phyloP scores from a whole-genome alignment of 352 stramenopile genomes.

The Globisporangium okanoganense region DNA sequence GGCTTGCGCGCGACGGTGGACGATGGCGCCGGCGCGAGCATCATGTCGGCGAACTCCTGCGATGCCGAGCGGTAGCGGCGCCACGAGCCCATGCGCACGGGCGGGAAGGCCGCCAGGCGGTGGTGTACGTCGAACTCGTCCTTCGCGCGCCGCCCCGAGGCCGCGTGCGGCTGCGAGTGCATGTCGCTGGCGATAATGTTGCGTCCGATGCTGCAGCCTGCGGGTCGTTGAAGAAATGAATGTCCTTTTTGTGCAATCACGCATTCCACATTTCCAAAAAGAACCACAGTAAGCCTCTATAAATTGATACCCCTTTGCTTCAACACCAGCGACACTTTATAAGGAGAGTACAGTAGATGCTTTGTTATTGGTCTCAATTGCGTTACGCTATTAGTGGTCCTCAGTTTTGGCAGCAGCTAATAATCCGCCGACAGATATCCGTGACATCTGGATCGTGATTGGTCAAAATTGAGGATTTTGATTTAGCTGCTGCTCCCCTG shows the following conservation, averaged over 20 bases:
- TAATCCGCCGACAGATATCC: no score
- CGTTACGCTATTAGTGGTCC: background rate
- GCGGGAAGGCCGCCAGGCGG: slow-evolving; percentile 41
- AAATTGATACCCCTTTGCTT: background rate
- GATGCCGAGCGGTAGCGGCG: slow-evolving; percentile 55
- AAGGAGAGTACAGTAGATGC: background rate
- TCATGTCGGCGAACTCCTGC: slow-evolving; percentile 53
- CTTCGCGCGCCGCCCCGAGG: slow-evolving; percentile 6
- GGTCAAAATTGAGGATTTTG: no score
- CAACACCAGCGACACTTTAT: background rate
- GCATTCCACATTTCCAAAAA: background rate
- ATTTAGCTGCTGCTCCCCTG: no score
- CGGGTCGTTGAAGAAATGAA: background rate
- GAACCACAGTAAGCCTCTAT: background rate
- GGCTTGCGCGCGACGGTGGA: slow-evolving; percentile 32
- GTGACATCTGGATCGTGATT: no score
- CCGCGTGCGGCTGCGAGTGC: background rate
- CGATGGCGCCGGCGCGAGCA: slow-evolving; percentile 33
- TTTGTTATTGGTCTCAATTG: background rate
- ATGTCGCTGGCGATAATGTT: background rate
- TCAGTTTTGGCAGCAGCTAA: no score
- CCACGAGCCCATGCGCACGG: slow-evolving; percentile 65
- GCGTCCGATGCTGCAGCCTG: background rate
- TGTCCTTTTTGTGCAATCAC: background rate
- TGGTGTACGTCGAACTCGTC: slow-evolving; percentile 28